These are phyloP conservation scores for Coffea canephora DNA, from an alignment of 257 asterid genomes.

Conservation along the genomic window DNA sequence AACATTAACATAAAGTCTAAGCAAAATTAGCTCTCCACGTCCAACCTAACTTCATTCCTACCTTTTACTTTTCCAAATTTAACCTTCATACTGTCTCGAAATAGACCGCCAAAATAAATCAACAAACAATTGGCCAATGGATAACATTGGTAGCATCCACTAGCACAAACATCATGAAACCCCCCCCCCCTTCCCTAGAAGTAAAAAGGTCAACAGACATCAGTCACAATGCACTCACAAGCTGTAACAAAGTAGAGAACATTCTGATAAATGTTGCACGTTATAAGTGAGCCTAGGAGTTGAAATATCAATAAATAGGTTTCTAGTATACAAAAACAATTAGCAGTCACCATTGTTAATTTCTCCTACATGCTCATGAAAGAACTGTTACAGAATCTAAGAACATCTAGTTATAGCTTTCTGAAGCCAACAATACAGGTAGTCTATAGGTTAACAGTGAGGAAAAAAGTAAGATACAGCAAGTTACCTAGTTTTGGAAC, in stretches of 20 bases:
- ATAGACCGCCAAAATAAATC: background rate
- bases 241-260: too few species aligned
- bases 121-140: background rate
- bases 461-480: slow-evolving; percentile 3
- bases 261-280: too few species aligned
- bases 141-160: background rate
- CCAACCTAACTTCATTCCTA: background rate
- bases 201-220: background rate
- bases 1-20: background rate
- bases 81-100: background rate
- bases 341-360: background rate
- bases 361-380: background rate
- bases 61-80: background rate
- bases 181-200: background rate
- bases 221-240: background rate
- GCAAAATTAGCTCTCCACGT: too few species aligned
- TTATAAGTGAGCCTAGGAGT: background rate
- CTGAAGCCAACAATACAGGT: background rate
- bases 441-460: background rate
- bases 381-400: background rate
- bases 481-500: slow-evolving; percentile 55
- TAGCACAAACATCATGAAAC: background rate
- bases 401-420: background rate
- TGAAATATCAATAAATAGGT: background rate
- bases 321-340: background rate